phyloP scores from a whole-genome alignment of 352 stramenopile species.

The Phytophthora tubulina region DNA sequence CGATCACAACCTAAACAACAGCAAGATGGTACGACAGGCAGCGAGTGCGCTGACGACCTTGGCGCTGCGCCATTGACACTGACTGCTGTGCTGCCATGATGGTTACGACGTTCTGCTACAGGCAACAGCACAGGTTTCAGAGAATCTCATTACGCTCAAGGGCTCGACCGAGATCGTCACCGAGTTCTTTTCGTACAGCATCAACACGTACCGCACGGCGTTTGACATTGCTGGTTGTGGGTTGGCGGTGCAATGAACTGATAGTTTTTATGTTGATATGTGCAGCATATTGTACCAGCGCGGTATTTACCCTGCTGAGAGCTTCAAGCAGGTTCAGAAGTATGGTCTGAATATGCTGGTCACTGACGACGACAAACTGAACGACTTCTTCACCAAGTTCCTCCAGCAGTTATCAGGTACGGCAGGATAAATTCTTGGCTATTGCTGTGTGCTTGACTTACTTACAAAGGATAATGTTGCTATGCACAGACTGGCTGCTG shows the following conservation, averaged over 20 bases:
- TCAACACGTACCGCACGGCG: conserved; percentile 92
- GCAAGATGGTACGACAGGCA: conserved; percentile 29
- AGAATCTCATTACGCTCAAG: conserved; percentile 99
- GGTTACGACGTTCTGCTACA: conserved; percentile 30
- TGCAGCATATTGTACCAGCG: conserved; percentile 93
- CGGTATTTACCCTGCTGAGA: conserved; percentile 99
- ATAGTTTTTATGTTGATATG: conserved; percentile 7
- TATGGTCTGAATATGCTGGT: conserved; percentile 99
- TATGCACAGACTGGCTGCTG: conserved; percentile 91
- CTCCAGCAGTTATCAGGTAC: conserved; percentile 91
- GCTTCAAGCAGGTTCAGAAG: conserved; percentile 97
- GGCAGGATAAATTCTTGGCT: conserved; percentile 10
- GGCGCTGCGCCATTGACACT: conserved; percentile 5
- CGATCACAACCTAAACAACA: conserved; percentile 4
- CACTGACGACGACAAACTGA: conserved; percentile 96
- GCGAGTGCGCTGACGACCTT: not conserved
- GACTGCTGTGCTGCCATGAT: not conserved
- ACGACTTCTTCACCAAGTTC: conserved; percentile 96
- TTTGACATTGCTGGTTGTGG: conserved; percentile 7
- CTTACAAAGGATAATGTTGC: not conserved
- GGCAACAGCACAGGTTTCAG: conserved; percentile 73
- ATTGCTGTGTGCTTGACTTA: not conserved
- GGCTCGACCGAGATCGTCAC: conserved; percentile 98
- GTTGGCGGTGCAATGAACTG: conserved; percentile 10
- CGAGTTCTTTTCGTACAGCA: conserved; percentile 99